Conservation (phyloP, 805 yeast genomes). For the Saturnispora zaruensis region DNA sequence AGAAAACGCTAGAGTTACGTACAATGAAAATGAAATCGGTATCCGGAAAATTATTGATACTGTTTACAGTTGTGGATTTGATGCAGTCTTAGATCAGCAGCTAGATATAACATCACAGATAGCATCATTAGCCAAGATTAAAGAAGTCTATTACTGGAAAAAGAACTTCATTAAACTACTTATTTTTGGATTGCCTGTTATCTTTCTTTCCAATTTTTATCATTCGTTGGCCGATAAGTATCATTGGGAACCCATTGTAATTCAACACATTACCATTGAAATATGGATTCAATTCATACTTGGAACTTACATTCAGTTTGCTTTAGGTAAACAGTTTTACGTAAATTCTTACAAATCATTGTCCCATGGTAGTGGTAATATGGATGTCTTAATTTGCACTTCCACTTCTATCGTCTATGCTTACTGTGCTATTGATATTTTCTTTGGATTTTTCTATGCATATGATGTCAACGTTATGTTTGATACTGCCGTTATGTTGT, state of each 20-base stretch:
- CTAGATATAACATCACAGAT: constrained; percentile 63
- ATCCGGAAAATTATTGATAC: constrained; percentile 51
- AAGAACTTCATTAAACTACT: constrained; percentile 43
- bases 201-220: constrained; percentile 40
- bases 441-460: constrained; percentile 33
- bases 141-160: constrained; percentile 70
- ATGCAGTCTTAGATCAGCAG: constrained; percentile 38
- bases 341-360: constrained; percentile 57
- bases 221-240: constrained; percentile 49
- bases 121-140: constrained; percentile 53
- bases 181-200: constrained; percentile 54
- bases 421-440: constrained; percentile 62
- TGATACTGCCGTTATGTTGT: constrained; percentile 81
- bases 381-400: constrained; percentile 84
- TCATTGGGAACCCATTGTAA: constrained; percentile 35
- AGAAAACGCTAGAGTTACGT: constrained; percentile 46
- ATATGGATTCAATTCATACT: constrained; percentile 51
- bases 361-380: constrained; percentile 65
- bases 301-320: constrained; percentile 53
- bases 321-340: constrained; percentile 61
- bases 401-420: constrained; percentile 73
- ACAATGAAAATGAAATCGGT: constrained; percentile 46
- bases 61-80: constrained; percentile 45
- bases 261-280: constrained; percentile 1
- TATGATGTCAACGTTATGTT: constrained; percentile 64